Base-by-base conservation (phyloP, 305 asterid species). In the Fraxinus platypoda region DNA sequence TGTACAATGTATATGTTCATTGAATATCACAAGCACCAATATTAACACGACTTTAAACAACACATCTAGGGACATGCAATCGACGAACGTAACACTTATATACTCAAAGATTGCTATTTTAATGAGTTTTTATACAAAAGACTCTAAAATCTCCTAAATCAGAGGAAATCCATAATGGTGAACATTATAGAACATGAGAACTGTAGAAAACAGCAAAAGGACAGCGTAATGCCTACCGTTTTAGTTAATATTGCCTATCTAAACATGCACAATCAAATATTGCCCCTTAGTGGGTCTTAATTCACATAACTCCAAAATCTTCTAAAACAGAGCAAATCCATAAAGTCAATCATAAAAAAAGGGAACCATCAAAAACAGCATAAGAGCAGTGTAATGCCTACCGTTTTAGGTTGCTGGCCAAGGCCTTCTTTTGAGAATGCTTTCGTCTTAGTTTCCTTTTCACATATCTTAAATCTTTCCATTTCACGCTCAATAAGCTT, bases 371-470 rank as follows among this genome's bases (percentile, higher is more conserved):
- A 75, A 35, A 77, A 52, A 68, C 82, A 88, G 81, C 31, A 76
- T 23, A 80, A 41, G 72, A 52, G 66, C 54, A 79, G 80, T 15
- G 74, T 49, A 84, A 83, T 12, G 82, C 92, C 82, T 89, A 97
- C 99, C 88, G 98, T 93, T 90, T 97, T 97, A 80, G 99, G 99
- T 80, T 97, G 99, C 84, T 92, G 99, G 80, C 97, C 98, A 80
- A 95, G 90, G 89, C 99, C 99, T 93, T 93, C 99, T 86, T 97
- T 97, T 31, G 99, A 97, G 87, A 97, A 97, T 75, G 99, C 99
- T 89, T 97, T 97, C 76, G 99, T 97, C 93, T 97, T 97, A 23
- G 99, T 95, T 90, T 97, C 99, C 88, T 97, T 97, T 87, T 97
- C 99, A 89, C 98, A 97, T 75, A 97, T 90, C 87, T 95, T 97